Evolutionary conservation across 2,329 filamentous ascomycete species (phyloP), one percentile per base, ranked within the genome.

Genomic region (Fusarium veterinarium): DNA sequence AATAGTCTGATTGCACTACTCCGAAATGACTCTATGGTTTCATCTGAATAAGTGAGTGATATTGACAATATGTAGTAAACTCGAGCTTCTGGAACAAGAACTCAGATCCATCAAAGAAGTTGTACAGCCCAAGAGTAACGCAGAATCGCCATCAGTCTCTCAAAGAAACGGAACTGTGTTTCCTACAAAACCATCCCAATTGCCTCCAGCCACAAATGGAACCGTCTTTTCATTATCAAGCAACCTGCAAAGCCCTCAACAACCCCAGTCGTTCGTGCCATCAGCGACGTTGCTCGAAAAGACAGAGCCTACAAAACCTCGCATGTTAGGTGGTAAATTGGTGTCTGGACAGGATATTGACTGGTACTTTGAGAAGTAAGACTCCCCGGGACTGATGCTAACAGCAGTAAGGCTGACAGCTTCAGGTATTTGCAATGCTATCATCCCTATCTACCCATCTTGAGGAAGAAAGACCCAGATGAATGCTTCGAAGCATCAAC

Each of bases 51-150:
- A 25, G n/a, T 63, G 56, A 74, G 23, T 61, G 53, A 74, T 64
- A 20, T 44, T 44, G 16, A 60, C 52, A 28, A 17, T 14, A 31
- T 30, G 49, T 51, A 89, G 87, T 73, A 89, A 89, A 75, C 80
- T 89, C 6, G 87, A 89, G 70, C 84, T 87, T 68, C 80, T 89
- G 8, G 87, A 86, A 56, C 84, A 86, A 67, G 87, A 89, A 75
- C 83, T 89, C n/a, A 84, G 82, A 69, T 86, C 80, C 75, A 88
- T 89, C 74, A 88, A 88, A 73, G 83, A 88, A 71, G 85, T 83
- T 48, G 87, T 89, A 45, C 78, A 81, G 19, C 79, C 76, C 25
- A 71, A 60, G 44, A 64, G 30, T 28, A 69, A 72, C 8, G 59
- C 64, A 37, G 76, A 77, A 4, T 28, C 72, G 17, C 77, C 79